Evolutionary conservation across 108 stramenopile species (phyloP), one percentile per base, ranked within the genome.

Genomic region (Cyclotella choctawhatcheeana): DNA sequence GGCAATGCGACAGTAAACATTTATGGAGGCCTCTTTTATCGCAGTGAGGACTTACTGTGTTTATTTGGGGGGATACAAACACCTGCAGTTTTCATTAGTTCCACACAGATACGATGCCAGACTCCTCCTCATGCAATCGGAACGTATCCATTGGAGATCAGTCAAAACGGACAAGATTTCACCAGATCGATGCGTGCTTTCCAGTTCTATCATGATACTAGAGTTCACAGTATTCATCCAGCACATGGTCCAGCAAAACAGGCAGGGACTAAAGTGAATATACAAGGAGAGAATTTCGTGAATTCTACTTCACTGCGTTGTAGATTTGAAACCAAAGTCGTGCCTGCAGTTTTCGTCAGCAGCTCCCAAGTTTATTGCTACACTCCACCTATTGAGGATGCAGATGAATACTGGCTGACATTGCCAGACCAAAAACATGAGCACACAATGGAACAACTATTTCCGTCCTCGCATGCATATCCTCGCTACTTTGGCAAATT

Each of bases 121-220:
- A 84, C 90, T 24, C 92, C 92, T 16, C 64, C 74, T 12, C 67
- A 73, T 37, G 61, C 69, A 4, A 43, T 83, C 0, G 89, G 92
- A 22, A 37, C 54, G 0, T 88, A 86, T 67, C 35, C 85, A 12
- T 32, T 93, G 10, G 87, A 84, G 34, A 69, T 93, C 26, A 85
- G 84, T 2, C 58, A 87, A 52, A 93, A 93, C 56, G 88, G 88
- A 33, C 92, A 93, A 68, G 92, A 93, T 48, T 93, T 73, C 54
- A 85, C 85, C 2, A 14, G 61, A 21, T 72, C 63, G 22, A 35
- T 77, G 44, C 45, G 65, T 24, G 64, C 66, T 17, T 91, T 89
- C 54, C 34, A 60, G 44, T 93, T 64, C 59, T 86, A 84, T 67
- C 60, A 74, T 21, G 63, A 47, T 7, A 77, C 74, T 27, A 78